A percentile compares a stretch with the other conserved stretches of the same genome.
Conservation (phyloP, 2,329 filamentous ascomycete genomes). For the Calonectria fujianensis region DNA sequence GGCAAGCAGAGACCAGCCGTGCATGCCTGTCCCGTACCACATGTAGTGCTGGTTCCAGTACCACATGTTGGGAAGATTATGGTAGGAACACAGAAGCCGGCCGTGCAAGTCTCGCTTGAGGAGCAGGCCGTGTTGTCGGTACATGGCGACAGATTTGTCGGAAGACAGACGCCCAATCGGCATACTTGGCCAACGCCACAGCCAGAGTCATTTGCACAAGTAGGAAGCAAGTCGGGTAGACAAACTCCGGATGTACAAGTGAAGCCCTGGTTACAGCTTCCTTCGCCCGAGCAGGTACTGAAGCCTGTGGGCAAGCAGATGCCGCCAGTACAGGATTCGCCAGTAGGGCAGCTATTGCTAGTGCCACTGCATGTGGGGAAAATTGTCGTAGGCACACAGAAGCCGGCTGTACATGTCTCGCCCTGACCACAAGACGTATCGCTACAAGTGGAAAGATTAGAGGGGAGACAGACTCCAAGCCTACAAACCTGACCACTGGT, state of each 20-base stretch:
- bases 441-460: slow-evolving; percentile 17
- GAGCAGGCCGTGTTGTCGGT: neutral
- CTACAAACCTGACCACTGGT: slow-evolving; percentile 3
- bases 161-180: slow-evolving; percentile 18
- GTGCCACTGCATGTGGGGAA: neutral
- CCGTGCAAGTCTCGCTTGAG: neutral
- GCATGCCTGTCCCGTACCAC: neutral
- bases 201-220: slow-evolving; percentile 11
- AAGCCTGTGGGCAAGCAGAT: slow-evolving; percentile 23
- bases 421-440: neutral
- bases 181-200: slow-evolving; percentile 16
- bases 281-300: neutral
- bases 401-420: slow-evolving; percentile 21
- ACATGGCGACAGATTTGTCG: slow-evolving; percentile 8
- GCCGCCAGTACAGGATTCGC: neutral
- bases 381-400: slow-evolving; percentile 20
- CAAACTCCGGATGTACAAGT: slow-evolving; percentile 24
- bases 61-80: slow-evolving; percentile 15
- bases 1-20: slow-evolving; percentile 30
- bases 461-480: slow-evolving; percentile 22
- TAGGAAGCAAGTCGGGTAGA: slow-evolving; percentile 13
- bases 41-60: neutral
- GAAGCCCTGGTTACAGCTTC: neutral
- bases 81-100: slow-evolving; percentile 26
- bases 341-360: neutral